These are phyloP conservation scores for Wickerhamomyces sp. DNA, from an alignment of 1,139 yeast species.

Conservation along the genomic window DNA sequence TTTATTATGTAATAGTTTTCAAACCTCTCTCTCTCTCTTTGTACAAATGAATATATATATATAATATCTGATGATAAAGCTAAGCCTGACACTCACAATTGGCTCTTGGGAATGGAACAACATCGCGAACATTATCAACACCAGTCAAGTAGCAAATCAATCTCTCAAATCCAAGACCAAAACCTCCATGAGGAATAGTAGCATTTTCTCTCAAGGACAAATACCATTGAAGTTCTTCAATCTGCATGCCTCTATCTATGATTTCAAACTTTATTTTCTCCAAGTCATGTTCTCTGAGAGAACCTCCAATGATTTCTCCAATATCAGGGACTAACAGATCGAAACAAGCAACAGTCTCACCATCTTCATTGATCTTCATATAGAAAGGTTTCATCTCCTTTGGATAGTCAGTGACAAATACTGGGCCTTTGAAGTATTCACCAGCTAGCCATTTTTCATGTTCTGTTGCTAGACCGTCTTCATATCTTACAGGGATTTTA, in stretches of 20 bases:
- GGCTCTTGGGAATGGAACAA: conserved; percentile 76
- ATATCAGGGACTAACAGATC: conserved; percentile 85
- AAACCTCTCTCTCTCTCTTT: not conserved
- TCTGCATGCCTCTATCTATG: conserved; percentile 47
- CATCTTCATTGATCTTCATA: conserved; percentile 52
- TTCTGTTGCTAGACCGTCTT: conserved; percentile 71
- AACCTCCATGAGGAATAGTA: conserved; percentile 91
- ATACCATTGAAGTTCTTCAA: conserved; percentile 73
- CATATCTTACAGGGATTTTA: conserved; percentile 49
- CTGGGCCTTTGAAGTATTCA: conserved; percentile 61
- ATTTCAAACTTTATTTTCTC: conserved; percentile 46
- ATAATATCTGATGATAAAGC: not conserved
- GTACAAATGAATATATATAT: not conserved
- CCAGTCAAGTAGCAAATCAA: conserved; percentile 68
- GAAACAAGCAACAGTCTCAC: conserved; percentile 78
- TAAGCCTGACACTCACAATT: conserved; percentile 43
- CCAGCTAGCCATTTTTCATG: conserved; percentile 92
- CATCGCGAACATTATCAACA: conserved; percentile 76
- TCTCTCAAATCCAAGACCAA: conserved; percentile 93
- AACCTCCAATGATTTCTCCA: conserved; percentile 97
- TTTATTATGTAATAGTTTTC: too few relatives aligned
- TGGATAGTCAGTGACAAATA: conserved; percentile 90
- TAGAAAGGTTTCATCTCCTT: conserved; percentile 78
- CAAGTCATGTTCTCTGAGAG: conserved; percentile 75
- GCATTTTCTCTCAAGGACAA: conserved; percentile 70